These are phyloP conservation scores for Exophiala aquamarina DNA, from an alignment of 2,329 filamentous ascomycete species.

Conservation along the genomic window DNA sequence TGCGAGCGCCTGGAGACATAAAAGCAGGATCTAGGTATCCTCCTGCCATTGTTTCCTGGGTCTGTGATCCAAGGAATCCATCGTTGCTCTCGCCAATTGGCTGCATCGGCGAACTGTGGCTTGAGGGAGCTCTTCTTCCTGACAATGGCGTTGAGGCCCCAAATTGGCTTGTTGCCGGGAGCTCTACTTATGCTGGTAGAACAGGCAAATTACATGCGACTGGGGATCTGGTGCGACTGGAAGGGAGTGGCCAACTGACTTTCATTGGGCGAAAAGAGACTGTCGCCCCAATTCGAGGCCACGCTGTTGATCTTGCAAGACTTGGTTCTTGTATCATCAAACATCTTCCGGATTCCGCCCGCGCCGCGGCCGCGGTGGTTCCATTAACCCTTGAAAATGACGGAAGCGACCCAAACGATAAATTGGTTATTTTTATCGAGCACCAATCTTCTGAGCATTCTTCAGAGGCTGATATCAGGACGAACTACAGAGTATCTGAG, in stretches of 20 bases:
- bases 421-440: not conserved
- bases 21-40: slow-evolving; percentile 34
- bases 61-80: slow-evolving; percentile 42
- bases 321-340: slow-evolving; percentile 40
- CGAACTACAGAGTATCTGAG: slow-evolving; percentile 19
- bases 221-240: slow-evolving; percentile 34
- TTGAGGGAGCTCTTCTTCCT: slow-evolving; percentile 40
- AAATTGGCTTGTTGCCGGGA: slow-evolving; percentile 38
- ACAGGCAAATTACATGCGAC: slow-evolving; percentile 32
- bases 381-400: slow-evolving; percentile 28
- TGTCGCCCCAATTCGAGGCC: slow-evolving; percentile 36
- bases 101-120: slow-evolving; percentile 37
- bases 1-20: not conserved
- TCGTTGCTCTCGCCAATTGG: slow-evolving; percentile 36
- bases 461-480: no score
- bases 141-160: slow-evolving; percentile 32
- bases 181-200: slow-evolving; percentile 32
- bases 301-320: slow-evolving; percentile 41
- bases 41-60: slow-evolving; percentile 39
- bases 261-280: slow-evolving; percentile 36
- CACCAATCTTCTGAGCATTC: no score
- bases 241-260: slow-evolving; percentile 32
- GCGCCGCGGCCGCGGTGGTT: not conserved
- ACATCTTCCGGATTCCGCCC: slow-evolving; percentile 32
- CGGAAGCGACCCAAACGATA: slow-evolving; percentile 36